Percentiles rank a stretch among this genome's conserved stretches.
phyloP scores from a whole-genome alignment of 192 early-diverging fungal genomes.

The Coemansia erecta region DNA sequence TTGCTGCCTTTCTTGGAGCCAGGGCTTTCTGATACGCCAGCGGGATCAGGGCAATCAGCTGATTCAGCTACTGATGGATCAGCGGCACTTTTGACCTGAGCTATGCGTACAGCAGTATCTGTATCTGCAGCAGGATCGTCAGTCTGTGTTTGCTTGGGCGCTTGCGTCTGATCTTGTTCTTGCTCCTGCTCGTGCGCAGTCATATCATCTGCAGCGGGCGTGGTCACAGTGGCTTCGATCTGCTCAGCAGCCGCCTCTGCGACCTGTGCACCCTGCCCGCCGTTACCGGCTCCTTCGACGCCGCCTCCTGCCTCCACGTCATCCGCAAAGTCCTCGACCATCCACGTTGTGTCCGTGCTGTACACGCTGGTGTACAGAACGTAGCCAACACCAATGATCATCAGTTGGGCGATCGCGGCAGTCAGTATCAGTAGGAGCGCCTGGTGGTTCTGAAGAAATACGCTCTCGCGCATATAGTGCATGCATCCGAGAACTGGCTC shows the following conservation, averaged over 20 bases:
- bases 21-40: no score
- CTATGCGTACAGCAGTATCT: not conserved
- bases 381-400: constrained; percentile 11
- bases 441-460: constrained; percentile 3
- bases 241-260: not conserved
- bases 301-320: constrained; percentile 6
- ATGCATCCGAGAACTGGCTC: constrained; percentile 14
- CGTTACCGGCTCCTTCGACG: not conserved
- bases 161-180: not conserved
- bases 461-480: constrained; percentile 6
- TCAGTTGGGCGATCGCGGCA: constrained; percentile 18
- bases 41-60: no score
- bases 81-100: not conserved
- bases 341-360: constrained; percentile 3
- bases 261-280: not conserved
- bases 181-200: not conserved
- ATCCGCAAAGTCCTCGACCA: constrained; percentile 10
- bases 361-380: constrained; percentile 4
- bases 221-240: not conserved
- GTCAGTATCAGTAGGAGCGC: constrained; percentile 10
- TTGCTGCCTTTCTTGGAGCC: not conserved
- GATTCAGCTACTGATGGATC: not conserved
- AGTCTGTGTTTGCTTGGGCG: no score
- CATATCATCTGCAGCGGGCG: not conserved
- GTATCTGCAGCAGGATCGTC: not conserved